Evolutionary conservation across 177 flowering plant species (phyloP).

Genomic region (Vitis hybrid): DNA sequence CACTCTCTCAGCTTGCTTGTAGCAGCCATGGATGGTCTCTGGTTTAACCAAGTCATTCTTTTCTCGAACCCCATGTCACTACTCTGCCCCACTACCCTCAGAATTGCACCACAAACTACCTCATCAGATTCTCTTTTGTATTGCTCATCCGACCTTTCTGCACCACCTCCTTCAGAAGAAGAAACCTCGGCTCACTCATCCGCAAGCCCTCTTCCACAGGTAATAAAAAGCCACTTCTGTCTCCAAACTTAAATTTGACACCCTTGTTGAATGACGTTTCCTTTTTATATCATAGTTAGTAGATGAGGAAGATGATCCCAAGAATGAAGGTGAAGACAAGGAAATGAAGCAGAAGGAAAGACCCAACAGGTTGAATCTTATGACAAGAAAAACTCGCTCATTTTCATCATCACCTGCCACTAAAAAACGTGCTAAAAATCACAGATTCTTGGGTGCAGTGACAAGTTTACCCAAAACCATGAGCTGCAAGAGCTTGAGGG

Average conservation of each 20-base stretch:
- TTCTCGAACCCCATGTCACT: constrained; percentile 28
- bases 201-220: neutral
- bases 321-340: constrained; percentile 5
- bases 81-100: constrained; percentile 3
- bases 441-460: constrained; percentile 4
- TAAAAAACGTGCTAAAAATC: constrained; percentile 13
- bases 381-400: constrained; percentile 20
- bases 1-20: constrained; percentile 20
- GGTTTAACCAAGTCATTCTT: constrained; percentile 56
- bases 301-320: neutral
- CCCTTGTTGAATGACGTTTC: too few species aligned
- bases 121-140: constrained; percentile 2
- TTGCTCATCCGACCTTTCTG: neutral
- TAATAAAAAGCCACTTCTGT: neutral
- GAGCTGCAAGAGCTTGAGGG: constrained; percentile 47
- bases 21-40: constrained; percentile 53
- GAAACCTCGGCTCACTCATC: neutral
- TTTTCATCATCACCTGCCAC: constrained; percentile 36
- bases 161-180: constrained; percentile 3
- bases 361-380: constrained; percentile 19
- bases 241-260: too few species aligned
- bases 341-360: constrained; percentile 8
- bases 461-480: constrained; percentile 27
- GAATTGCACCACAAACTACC: neutral
- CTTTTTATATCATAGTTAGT: too few species aligned